Percentiles rank a stretch among this genome's conserved stretches.
phyloP scores from a whole-genome alignment of 2,329 filamentous ascomycete genomes.

The Epichloe uncinata region DNA sequence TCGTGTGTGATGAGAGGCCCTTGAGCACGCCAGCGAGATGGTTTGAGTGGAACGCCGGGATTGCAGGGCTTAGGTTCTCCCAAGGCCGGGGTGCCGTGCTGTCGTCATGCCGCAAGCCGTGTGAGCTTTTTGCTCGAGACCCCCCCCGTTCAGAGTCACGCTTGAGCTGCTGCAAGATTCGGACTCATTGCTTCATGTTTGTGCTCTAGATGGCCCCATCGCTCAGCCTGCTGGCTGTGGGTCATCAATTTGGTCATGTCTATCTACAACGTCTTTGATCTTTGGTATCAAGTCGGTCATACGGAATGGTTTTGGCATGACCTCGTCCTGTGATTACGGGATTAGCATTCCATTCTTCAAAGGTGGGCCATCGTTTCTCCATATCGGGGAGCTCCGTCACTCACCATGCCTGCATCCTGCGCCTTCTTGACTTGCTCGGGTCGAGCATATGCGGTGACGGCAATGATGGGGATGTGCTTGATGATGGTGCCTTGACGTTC shows the following conservation, averaged over 20 bases:
- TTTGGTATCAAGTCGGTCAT: slow-evolving; percentile 5
- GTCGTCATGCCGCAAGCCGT: too few species aligned
- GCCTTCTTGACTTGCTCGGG: slow-evolving; percentile 59
- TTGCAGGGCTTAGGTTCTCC: too few species aligned
- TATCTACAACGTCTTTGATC: slow-evolving; percentile 4
- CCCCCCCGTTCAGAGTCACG: too few species aligned
- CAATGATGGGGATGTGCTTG: slow-evolving; percentile 60
- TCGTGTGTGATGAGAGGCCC: too few species aligned
- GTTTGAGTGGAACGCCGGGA: too few species aligned
- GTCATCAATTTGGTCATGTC: neutral
- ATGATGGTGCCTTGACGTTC: slow-evolving; percentile 47
- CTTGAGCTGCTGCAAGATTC: too few species aligned
- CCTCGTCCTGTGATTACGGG: slow-evolving; percentile 2
- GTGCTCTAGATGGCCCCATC: too few species aligned
- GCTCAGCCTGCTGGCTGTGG: neutral
- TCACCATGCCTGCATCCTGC: slow-evolving; percentile 57
- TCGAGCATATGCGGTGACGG: slow-evolving; percentile 70
- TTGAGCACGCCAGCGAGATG: too few species aligned
- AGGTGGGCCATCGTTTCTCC: neutral
- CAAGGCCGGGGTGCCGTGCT: too few species aligned
- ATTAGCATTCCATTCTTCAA: neutral
- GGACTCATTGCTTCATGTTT: neutral
- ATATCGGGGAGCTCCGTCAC: slow-evolving; percentile 14
- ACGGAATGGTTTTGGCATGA: slow-evolving; percentile 6
- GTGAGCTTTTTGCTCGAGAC: too few species aligned